Percentiles rank a stretch among this genome's conserved stretches.
phyloP scores from a whole-genome alignment of 345 rosid genomes.

The Populus alba region DNA sequence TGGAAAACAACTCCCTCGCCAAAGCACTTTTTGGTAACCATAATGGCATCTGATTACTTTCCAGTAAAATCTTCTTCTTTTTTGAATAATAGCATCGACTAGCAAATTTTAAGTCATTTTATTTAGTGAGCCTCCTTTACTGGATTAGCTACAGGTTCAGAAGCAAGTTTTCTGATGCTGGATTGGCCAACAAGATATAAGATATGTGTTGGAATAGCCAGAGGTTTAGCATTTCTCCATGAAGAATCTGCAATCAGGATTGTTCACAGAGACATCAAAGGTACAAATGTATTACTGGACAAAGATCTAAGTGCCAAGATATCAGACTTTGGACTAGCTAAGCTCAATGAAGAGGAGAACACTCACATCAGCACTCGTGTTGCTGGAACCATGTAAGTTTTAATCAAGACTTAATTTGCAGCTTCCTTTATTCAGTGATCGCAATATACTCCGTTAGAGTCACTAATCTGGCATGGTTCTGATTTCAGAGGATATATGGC shows the following conservation, averaged over 20 bases:
- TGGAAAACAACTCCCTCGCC: too few relatives aligned
- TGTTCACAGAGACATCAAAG: constrained; percentile 74
- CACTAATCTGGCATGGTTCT: too few relatives aligned
- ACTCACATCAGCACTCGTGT: constrained; percentile 67
- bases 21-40: too few relatives aligned
- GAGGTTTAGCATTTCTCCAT: constrained; percentile 64
- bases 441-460: too few relatives aligned
- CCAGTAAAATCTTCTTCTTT: too few relatives aligned
- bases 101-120: not conserved
- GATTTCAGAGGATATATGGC: too few relatives aligned
- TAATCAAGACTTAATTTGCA: too few relatives aligned
- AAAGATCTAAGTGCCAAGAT: constrained; percentile 51
- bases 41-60: too few relatives aligned
- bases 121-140: not conserved
- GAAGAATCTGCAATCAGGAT: constrained; percentile 65
- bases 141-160: not conserved
- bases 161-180: constrained; percentile 40
- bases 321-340: constrained; percentile 72
- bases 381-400: constrained; percentile 64
- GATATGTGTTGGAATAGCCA: constrained; percentile 65
- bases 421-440: too few relatives aligned
- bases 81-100: too few relatives aligned
- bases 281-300: constrained; percentile 56
- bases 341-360: constrained; percentile 59
- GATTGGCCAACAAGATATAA: constrained; percentile 62